A percentile compares a stretch with the other conserved stretches of the same genome.
Evolutionary conservation across 139 green algal species (phyloP).

Genomic region (Closterium sp.): DNA sequence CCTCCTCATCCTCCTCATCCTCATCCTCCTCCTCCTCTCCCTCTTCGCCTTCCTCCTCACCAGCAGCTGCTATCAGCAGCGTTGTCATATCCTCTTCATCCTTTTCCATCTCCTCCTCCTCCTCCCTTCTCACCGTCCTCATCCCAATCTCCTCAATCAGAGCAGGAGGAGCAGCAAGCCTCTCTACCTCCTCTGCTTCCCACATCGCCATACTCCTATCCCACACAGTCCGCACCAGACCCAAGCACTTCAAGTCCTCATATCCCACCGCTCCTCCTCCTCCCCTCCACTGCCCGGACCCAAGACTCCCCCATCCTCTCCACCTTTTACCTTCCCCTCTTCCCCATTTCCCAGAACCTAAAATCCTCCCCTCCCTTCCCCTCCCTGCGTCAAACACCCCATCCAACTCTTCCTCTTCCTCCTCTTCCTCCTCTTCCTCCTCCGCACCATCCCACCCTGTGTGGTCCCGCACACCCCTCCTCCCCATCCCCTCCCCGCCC

Average conservation of each 20-base stretch:
- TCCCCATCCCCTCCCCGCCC: no score
- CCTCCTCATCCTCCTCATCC: slow-evolving; percentile 16
- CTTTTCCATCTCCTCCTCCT: background rate
- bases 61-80: background rate
- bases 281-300: background rate
- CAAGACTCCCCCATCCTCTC: background rate
- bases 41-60: background rate
- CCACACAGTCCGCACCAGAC: background rate
- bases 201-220: slow-evolving; percentile 4
- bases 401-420: no score
- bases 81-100: background rate
- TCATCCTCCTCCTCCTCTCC: slow-evolving; percentile 4
- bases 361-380: no score
- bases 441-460: no score
- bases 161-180: slow-evolving; percentile 10
- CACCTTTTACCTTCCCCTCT: no score
- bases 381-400: no score
- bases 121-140: background rate
- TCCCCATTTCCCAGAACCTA: no score
- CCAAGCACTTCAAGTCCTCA: background rate
- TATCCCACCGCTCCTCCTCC: background rate
- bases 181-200: slow-evolving; percentile 22
- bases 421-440: no score
- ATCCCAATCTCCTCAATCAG: slow-evolving; percentile 32
- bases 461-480: no score